Conservation (phyloP, 768 basidiomycete species). For the Hirschioporus abietinus region DNA sequence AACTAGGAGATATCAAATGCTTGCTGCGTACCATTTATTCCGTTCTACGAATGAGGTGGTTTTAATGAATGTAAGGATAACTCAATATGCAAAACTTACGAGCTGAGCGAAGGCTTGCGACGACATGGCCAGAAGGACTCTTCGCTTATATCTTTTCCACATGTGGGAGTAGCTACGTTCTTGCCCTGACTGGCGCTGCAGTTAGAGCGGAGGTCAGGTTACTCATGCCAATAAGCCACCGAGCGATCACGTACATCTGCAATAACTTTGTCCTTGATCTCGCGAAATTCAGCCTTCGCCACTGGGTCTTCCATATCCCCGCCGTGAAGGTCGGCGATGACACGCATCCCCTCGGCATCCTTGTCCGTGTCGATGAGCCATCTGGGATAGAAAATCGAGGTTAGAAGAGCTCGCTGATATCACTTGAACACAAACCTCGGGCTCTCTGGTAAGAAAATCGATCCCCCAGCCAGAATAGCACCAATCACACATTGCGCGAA, state of each 20-base stretch:
- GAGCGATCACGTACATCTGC: conserved; percentile 48
- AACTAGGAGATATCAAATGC: background rate
- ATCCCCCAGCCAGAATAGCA: conserved; percentile 68
- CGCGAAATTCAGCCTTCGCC: conserved; percentile 80
- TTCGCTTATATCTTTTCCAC: conserved; percentile 83
- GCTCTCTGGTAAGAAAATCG: conserved; percentile 83
- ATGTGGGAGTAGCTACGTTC: conserved; percentile 71
- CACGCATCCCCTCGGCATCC: conserved; percentile 77
- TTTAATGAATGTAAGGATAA: conserved; percentile 4
- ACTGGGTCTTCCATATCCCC: conserved; percentile 61
- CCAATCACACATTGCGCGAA: conserved; percentile 88
- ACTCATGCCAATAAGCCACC: background rate
- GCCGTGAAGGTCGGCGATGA: conserved; percentile 87
- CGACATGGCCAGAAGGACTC: conserved; percentile 91
- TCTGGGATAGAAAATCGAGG: conserved; percentile 28
- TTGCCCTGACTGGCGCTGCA: conserved; percentile 69
- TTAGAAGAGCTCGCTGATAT: conserved; percentile 1
- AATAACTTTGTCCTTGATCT: conserved; percentile 78
- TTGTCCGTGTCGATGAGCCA: conserved; percentile 88
- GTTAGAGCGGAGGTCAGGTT: conserved; percentile 5
- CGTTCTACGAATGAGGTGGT: conserved; percentile 52
- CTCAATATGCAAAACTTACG: conserved; percentile 40
- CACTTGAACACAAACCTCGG: conserved; percentile 51
- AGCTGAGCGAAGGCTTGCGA: conserved; percentile 94
- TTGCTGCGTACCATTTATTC: conserved; percentile 71